A percentile compares a stretch with the other conserved stretches of the same genome.
Conservation (phyloP, 2,329 filamentous ascomycete species). For the Pochonia chlamydosporia region DNA sequence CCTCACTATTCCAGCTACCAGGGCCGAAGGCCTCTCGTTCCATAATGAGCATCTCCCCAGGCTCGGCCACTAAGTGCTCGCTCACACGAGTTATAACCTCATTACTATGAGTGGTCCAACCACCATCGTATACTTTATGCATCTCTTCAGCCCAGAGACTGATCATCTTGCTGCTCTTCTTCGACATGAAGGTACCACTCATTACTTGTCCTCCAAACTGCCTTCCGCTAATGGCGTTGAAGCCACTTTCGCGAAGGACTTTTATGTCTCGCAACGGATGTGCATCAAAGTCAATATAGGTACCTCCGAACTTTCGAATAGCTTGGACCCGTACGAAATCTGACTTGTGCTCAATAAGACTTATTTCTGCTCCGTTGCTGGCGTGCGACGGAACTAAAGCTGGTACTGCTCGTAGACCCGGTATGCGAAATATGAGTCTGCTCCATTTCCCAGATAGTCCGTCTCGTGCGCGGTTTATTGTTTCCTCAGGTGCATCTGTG, state of each 20-base stretch:
- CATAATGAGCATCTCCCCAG: constrained; percentile 20
- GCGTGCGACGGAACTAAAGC: constrained; percentile 7
- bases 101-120: constrained; percentile 23
- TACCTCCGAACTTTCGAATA: constrained; percentile 12
- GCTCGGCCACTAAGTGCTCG: constrained; percentile 39
- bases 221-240: constrained; percentile 13
- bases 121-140: constrained; percentile 21
- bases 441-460: constrained; percentile 14
- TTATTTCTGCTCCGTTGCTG: constrained; percentile 10
- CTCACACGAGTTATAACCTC: constrained; percentile 18
- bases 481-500: constrained; percentile 15
- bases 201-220: constrained; percentile 14
- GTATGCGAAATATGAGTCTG: neutral
- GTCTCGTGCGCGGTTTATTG: constrained; percentile 4
- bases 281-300: constrained; percentile 18
- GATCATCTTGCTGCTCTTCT: constrained; percentile 12
- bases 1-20: constrained; percentile 12
- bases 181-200: constrained; percentile 19
- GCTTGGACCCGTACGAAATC: constrained; percentile 18
- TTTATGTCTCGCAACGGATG: constrained; percentile 12
- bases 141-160: constrained; percentile 15
- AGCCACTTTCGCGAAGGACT: constrained; percentile 12
- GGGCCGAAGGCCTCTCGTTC: constrained; percentile 18
- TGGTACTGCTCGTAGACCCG: neutral
- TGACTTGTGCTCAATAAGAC: constrained; percentile 14